phyloP scores from a whole-genome alignment of 2,329 filamentous ascomycete species.

The Ascochyta koolunga region DNA sequence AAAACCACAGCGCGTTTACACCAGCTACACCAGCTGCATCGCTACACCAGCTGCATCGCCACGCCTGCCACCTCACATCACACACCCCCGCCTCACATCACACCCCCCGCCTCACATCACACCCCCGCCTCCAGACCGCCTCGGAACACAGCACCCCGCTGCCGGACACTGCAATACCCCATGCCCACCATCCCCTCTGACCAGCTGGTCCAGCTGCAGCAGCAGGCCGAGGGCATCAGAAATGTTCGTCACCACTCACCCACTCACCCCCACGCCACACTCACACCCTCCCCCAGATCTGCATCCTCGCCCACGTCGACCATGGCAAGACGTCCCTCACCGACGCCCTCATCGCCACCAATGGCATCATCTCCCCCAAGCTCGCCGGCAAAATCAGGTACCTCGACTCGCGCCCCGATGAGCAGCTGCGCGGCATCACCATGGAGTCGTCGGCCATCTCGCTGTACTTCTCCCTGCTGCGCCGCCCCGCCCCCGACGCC shows the following conservation, averaged over 20 bases:
- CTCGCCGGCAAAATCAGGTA: slow-evolving; percentile 97
- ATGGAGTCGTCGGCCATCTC: slow-evolving; percentile 99
- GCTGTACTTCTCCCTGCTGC: slow-evolving; percentile 89
- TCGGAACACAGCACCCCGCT: not conserved
- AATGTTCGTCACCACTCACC: slow-evolving; percentile 69
- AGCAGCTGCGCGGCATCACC: slow-evolving; percentile 96
- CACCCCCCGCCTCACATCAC: not conserved
- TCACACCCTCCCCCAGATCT: slow-evolving; percentile 63
- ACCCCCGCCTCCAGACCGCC: not conserved
- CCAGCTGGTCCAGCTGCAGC: slow-evolving; percentile 88
- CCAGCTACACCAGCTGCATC: slow-evolving; percentile 7
- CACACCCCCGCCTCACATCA: not conserved
- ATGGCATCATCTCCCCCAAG: slow-evolving; percentile 98
- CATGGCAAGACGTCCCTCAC: slow-evolving; percentile 98
- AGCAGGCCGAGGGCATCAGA: slow-evolving; percentile 84
- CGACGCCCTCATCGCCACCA: slow-evolving; percentile 94
- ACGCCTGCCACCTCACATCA: not conserved
- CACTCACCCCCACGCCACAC: not conserved
- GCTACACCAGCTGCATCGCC: too few relatives aligned
- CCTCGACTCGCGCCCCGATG: slow-evolving; percentile 92
- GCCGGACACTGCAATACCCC: slow-evolving; percentile 1
- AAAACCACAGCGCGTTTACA: not conserved
- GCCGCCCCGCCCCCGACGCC: slow-evolving; percentile 72
- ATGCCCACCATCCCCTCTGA: slow-evolving; percentile 95
- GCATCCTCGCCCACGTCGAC: slow-evolving; percentile 94